Base-by-base conservation (phyloP, 768 basidiomycete species). In the Heimioporus sp. region DNA sequence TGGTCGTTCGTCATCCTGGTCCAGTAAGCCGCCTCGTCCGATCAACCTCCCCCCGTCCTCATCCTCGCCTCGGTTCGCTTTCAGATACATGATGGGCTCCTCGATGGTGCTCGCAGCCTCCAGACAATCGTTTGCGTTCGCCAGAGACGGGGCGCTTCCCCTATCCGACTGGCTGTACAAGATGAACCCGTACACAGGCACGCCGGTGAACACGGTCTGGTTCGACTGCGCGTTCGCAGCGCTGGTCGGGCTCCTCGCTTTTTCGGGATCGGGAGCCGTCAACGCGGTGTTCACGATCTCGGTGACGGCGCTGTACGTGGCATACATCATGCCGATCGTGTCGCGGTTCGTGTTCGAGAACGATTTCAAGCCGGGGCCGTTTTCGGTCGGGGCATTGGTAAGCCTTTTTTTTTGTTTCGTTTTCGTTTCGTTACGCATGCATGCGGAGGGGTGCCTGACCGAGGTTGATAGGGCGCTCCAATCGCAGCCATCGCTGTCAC, bases 151-250 rank as follows among this genome's bases (percentile, higher is more conserved):
- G 11, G 81, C 79, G 2, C 76, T 86, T 0, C 84, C 84, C 4
- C 68, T 82, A 35, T 84, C 83, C 0, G 56, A 58, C 8, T 72
- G 67, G 47, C 70, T 84, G 21, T 83, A 83, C 59, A 70, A 72
- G 51, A 72, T 86, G 61, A 79, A 83, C 63, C 43, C 53, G 5
- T 70, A 58, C 54, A 83, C 79, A 2, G 67, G 72, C 36, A 80
- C 82, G 16, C 83, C 83, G 1, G 76, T 81, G 13, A 77, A 81
- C 59, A 73, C 80, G 0, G 83, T 85, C n/a, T 82, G 79, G 78
- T 78, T 81, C 49, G 63, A 71, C 5, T 73, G 72, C 10, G 43
- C 59, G 7, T 55, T 67, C n/a, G 68, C 80, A 0, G 62, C 76
- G n/a, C 56, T 78, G 8, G 69, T 85, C 4, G 81, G 80, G 11